Conservation (phyloP, 23 red algal species). For the Agarophyton chilense region DNA sequence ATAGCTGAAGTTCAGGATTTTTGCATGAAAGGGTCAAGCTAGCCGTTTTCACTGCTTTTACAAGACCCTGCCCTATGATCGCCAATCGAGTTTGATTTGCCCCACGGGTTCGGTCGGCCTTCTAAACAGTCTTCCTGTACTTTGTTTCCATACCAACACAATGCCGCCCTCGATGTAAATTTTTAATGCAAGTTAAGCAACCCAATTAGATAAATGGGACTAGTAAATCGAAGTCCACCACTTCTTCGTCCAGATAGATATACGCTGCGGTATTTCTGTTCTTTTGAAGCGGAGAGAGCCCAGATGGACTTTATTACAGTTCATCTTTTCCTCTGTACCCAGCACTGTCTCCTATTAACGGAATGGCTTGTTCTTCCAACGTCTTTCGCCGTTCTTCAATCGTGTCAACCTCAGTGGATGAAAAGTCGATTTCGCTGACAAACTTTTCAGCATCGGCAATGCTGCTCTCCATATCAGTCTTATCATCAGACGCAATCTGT, state of each 20-base stretch:
- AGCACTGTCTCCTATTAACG: conserved; percentile 35
- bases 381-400: conserved; percentile 69
- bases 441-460: conserved; percentile 66
- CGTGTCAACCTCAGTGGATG: conserved; percentile 53
- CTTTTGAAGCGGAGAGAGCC: background rate
- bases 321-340: conserved; percentile 63
- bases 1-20: conserved; percentile 48
- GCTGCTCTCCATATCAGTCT: conserved; percentile 54
- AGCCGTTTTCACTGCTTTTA: background rate
- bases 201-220: conserved; percentile 4
- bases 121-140: background rate
- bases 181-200: conserved; percentile 19
- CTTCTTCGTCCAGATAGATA: background rate
- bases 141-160: background rate
- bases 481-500: conserved; percentile 60
- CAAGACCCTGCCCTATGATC: background rate
- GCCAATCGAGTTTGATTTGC: background rate
- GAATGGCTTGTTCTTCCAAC: conserved; percentile 60
- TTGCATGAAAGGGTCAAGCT: conserved; percentile 25
- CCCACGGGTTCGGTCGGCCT: no score
- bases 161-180: background rate
- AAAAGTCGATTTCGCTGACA: conserved; percentile 65
- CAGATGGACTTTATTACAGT: background rate
- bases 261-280: background rate
- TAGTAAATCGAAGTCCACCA: background rate